A percentile compares a stretch with the other conserved stretches of the same genome.
phyloP scores from a whole-genome alignment of 345 rosid species.

The Cardamine chenopodiifolia region DNA sequence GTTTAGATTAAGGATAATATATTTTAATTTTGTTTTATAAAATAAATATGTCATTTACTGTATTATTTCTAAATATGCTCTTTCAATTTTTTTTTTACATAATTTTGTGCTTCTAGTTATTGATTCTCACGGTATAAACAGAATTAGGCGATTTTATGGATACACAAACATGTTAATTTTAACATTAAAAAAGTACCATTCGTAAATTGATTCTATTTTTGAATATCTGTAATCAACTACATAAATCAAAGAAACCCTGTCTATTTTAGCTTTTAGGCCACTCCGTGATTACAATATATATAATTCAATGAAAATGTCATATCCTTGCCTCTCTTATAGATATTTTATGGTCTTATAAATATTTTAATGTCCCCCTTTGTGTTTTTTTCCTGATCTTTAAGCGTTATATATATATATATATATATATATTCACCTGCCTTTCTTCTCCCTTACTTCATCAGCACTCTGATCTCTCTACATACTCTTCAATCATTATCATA shows the following conservation, averaged over 20 bases:
- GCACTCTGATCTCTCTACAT: conserved; percentile 5
- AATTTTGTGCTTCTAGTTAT: background rate
- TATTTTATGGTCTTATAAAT: conserved; percentile 10
- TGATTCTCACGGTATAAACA: background rate
- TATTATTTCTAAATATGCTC: no score
- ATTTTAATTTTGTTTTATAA: conserved; percentile 5
- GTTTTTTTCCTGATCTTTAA: background rate
- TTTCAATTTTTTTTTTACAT: no score
- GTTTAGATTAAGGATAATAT: conserved; percentile 31
- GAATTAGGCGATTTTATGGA: background rate
- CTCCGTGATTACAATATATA: conserved; percentile 16
- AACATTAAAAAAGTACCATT: background rate
- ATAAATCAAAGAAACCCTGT: background rate
- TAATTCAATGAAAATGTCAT: background rate
- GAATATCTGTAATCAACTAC: background rate
- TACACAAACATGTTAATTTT: conserved; percentile 5
- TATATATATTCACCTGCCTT: background rate
- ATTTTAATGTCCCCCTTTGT: conserved; percentile 3
- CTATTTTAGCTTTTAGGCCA: conserved; percentile 7
- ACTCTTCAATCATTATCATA: conserved; percentile 9
- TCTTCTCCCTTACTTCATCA: conserved; percentile 25
- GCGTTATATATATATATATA: background rate
- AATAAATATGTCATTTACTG: background rate
- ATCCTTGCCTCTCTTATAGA: background rate
- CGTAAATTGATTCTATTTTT: background rate